phyloP scores from a whole-genome alignment of 352 stramenopile species.

The Blastocystis hominis region DNA sequence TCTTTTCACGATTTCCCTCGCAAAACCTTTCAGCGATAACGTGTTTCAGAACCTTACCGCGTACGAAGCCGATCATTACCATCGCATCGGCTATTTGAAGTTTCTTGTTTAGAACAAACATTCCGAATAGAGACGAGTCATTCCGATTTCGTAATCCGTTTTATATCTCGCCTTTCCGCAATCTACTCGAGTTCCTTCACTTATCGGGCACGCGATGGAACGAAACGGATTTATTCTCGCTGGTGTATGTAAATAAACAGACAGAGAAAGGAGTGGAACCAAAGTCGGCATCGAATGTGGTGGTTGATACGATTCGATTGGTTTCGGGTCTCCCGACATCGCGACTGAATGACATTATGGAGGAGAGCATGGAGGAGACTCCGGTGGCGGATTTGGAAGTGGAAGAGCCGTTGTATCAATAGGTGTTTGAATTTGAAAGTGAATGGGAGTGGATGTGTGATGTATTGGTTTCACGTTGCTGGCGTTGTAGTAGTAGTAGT shows the following conservation, averaged over 20 bases:
- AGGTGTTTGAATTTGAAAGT: neutral
- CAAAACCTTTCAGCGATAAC: slow-evolving; percentile 48
- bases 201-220: slow-evolving; percentile 7
- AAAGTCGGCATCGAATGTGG: neutral
- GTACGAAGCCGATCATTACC: slow-evolving; percentile 48
- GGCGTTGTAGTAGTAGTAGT: too few species aligned
- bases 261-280: neutral
- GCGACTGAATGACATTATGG: slow-evolving; percentile 36
- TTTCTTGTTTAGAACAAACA: neutral
- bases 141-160: slow-evolving; percentile 39
- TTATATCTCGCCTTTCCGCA: neutral
- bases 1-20: neutral
- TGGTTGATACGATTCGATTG: slow-evolving; percentile 48
- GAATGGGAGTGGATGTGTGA: neutral
- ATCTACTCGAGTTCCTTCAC: slow-evolving; percentile 33
- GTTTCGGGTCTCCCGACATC: slow-evolving; percentile 26
- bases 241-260: neutral
- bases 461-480: neutral
- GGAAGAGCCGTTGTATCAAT: neutral
- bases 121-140: neutral
- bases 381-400: neutral
- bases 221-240: neutral
- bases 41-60: slow-evolving; percentile 6
- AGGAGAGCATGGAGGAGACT: neutral
- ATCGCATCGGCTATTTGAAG: slow-evolving; percentile 49